Conservation (phyloP, 352 stramenopile genomes). For the Pythium myriotylum region DNA sequence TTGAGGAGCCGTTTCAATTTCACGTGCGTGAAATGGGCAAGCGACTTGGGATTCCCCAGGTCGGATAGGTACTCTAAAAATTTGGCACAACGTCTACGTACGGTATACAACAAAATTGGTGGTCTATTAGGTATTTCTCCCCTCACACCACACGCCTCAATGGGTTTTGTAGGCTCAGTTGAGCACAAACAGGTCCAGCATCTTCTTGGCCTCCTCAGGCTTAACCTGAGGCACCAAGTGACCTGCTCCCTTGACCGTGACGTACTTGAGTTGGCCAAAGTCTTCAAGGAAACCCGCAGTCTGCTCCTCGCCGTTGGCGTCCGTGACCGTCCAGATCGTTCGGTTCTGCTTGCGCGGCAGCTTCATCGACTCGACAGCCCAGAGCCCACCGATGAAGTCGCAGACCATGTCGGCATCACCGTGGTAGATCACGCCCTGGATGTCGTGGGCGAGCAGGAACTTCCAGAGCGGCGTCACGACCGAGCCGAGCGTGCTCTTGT, state of each 20-base stretch:
- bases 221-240: no score
- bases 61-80: no score
- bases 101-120: no score
- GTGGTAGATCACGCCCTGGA: slow-evolving; percentile 65
- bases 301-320: slow-evolving; percentile 46
- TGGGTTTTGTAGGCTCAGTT: no score
- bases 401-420: slow-evolving; percentile 62
- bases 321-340: slow-evolving; percentile 33
- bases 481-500: slow-evolving; percentile 43
- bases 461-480: slow-evolving; percentile 59
- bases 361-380: slow-evolving; percentile 12
- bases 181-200: slow-evolving; percentile 66
- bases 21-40: no score
- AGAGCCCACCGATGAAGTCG: slow-evolving; percentile 60
- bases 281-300: slow-evolving; percentile 81
- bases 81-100: no score
- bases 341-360: slow-evolving; percentile 40
- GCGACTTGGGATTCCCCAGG: no score
- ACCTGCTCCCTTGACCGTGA: no score
- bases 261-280: slow-evolving; percentile 57
- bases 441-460: slow-evolving; percentile 39
- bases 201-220: slow-evolving; percentile 56
- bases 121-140: no score
- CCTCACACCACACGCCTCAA: no score
- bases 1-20: no score